Base-by-base conservation (phyloP, 441 rosid species). In the Manihot esculenta region DNA sequence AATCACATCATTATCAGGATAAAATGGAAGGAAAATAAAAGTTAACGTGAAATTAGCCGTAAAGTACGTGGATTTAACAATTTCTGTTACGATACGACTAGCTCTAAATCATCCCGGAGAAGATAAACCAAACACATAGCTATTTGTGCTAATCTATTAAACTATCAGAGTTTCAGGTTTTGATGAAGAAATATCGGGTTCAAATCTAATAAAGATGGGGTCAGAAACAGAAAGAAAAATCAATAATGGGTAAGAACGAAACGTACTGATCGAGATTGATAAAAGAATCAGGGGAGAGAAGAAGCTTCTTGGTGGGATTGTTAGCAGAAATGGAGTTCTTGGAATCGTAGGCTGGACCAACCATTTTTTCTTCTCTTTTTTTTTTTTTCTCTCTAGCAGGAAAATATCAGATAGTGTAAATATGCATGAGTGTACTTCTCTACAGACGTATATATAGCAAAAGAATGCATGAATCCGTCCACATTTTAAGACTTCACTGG, bases 231-330 rank as follows among this genome's bases (percentile, higher is more conserved):
- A 38, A 38, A 38, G 42, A 38, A 35, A 45, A n/a, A 8, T 14
- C 1, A n/a, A n/a, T n/a, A n/a, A n/a, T n/a, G 11, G 18, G 26
- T 21, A 15, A 57, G 47, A 14, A 15, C 11, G 2, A 45, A 53
- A 75, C 81, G 62, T 44, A 87, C 92, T 77, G 82, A 17, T 83
- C 85, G 15, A 85, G 83, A 69, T 85, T 79, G 83, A 87, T 67
- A 18, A 73, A 5, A 60, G 79, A 55, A 35, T 75, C 80, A 2
- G 76, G 41, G 3, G 84, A 67, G 47, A 68, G 67, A 44, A 66
- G 64, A 44, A 26, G 1, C 23, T 68, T 55, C 18, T 41, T 51
- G 53, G 38, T n/a, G 20, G 51, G 72, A 8, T 54, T 72, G n/a
- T 70, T 11, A 7, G 74, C 5, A 15, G 74, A 54, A 42, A 47